phyloP scores from a whole-genome alignment of 768 basidiomycete species.

The Kwoniella bestiolae region DNA sequence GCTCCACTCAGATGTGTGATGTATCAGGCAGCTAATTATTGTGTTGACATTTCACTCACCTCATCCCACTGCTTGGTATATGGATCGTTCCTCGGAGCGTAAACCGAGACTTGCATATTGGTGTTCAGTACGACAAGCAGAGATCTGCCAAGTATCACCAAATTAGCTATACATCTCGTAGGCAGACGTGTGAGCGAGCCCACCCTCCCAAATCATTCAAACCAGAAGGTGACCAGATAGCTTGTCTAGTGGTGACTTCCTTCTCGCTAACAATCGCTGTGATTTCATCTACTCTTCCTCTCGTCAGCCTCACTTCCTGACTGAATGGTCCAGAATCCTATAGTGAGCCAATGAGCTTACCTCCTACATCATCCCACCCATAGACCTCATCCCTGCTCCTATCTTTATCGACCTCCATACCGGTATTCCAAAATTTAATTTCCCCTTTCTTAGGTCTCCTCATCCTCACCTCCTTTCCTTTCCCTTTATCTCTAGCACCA shows the following conservation, averaged over 20 bases:
- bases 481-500: background rate
- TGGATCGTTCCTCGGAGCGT: constrained; percentile 38
- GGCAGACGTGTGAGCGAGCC: constrained; percentile 14
- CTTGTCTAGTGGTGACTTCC: constrained; percentile 23
- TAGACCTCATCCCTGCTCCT: constrained; percentile 32
- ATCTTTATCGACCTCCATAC: constrained; percentile 35
- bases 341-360: constrained; percentile 23
- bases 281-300: constrained; percentile 36
- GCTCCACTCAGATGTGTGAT: constrained; percentile 5
- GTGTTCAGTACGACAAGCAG: constrained; percentile 37
- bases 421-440: constrained; percentile 36
- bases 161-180: no score
- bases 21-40: background rate
- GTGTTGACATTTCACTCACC: constrained; percentile 18
- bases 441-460: constrained; percentile 36
- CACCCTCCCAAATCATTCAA: constrained; percentile 47
- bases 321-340: no score
- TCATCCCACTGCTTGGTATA: constrained; percentile 43
- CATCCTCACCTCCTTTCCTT: constrained; percentile 2
- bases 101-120: constrained; percentile 40
- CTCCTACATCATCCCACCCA: constrained; percentile 35
- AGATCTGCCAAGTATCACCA: no score
- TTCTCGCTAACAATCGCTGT: constrained; percentile 18
- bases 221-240: constrained; percentile 48
- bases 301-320: no score